Evolutionary conservation across 2,329 filamentous ascomycete species (phyloP).

Genomic region (Sordariomycetes sp.): DNA sequence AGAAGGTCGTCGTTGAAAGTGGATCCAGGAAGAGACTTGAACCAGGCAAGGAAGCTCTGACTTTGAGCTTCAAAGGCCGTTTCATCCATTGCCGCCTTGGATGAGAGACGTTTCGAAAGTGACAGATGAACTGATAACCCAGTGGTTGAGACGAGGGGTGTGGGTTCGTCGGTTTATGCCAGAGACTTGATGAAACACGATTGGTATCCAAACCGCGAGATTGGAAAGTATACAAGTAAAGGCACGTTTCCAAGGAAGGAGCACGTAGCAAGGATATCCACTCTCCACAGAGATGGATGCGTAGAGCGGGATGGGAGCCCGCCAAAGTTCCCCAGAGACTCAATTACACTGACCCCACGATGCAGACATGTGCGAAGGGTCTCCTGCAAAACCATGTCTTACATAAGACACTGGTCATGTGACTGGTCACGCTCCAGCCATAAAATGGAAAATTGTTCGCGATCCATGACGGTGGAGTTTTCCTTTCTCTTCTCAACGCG

Average conservation of each 20-base stretch:
- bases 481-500: not conserved
- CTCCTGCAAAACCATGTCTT: not conserved
- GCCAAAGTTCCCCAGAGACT: not conserved
- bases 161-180: not conserved
- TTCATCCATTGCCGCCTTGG: not conserved
- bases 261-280: not conserved
- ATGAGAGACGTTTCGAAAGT: not conserved
- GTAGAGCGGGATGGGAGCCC: not conserved
- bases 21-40: conserved; percentile 34
- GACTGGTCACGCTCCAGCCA: not conserved
- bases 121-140: not conserved
- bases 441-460: not conserved
- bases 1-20: conserved; percentile 38
- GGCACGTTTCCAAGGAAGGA: too few relatives aligned
- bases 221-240: too few relatives aligned
- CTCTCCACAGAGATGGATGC: not conserved
- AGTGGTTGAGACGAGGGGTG: not conserved
- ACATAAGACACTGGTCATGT: not conserved
- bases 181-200: too few relatives aligned
- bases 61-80: conserved; percentile 27
- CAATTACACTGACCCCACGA: not conserved
- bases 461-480: not conserved
- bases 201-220: too few relatives aligned
- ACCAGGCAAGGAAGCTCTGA: conserved; percentile 37
- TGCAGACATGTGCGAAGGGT: not conserved